Conservation (phyloP, 331 rosid species). For the Acacia pycnantha region DNA sequence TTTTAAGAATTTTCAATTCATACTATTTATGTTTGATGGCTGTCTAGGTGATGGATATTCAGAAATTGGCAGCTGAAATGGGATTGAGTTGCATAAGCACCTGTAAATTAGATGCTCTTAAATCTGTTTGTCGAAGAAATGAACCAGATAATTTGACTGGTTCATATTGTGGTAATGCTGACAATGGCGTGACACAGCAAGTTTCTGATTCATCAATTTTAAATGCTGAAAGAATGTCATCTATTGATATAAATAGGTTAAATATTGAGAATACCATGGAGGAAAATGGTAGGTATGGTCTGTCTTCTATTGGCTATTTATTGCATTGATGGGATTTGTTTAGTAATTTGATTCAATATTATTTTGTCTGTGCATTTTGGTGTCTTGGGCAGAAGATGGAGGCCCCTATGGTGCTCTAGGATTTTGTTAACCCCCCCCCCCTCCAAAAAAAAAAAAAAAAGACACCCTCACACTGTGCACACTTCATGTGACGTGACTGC, state of each 20-base stretch:
- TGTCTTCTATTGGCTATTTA: conserved; percentile 23
- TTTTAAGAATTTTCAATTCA: neutral
- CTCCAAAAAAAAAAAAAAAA: neutral
- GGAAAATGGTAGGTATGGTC: conserved; percentile 57
- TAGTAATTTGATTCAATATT: neutral
- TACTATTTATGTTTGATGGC: conserved; percentile 18
- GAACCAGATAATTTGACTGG: conserved; percentile 35
- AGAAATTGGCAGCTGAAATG: conserved; percentile 91
- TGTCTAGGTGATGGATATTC: conserved; percentile 74
- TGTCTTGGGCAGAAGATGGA: neutral
- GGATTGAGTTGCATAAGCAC: conserved; percentile 80
- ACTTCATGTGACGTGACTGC: no score
- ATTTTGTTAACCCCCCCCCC: neutral
- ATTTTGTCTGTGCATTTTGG: neutral
- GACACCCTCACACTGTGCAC: neutral
- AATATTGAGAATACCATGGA: conserved; percentile 34
- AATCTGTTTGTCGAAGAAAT: conserved; percentile 62
- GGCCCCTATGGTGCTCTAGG: neutral
- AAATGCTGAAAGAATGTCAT: conserved; percentile 42
- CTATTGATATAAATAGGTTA: conserved; percentile 37
- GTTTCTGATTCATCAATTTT: conserved; percentile 35
- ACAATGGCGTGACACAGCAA: conserved; percentile 38
- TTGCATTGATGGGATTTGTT: neutral
- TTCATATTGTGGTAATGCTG: conserved; percentile 37
- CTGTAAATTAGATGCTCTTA: conserved; percentile 77